phyloP scores from a whole-genome alignment of 2,329 filamentous ascomycete genomes.

The Trichoderma sp. region DNA sequence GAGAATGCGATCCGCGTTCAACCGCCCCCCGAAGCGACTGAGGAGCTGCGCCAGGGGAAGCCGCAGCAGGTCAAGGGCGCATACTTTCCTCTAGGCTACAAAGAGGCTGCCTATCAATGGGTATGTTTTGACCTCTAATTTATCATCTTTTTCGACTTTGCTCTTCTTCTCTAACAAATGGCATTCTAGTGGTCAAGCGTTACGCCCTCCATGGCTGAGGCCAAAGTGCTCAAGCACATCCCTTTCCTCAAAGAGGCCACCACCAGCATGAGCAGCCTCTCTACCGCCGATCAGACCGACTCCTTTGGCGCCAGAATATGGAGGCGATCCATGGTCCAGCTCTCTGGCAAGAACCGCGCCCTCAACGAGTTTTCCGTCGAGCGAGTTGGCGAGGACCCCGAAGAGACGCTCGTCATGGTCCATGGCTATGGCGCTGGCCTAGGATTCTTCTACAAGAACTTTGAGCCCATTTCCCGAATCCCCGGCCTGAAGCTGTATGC shows the following conservation, averaged over 20 bases:
- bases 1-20: slow-evolving; percentile 34
- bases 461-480: slow-evolving; percentile 78
- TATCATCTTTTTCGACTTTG: neutral
- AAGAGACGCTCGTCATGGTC: slow-evolving; percentile 90
- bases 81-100: slow-evolving; percentile 86
- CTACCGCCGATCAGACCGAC: slow-evolving; percentile 58
- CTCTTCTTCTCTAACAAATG: neutral
- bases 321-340: slow-evolving; percentile 79
- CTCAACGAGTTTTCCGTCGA: slow-evolving; percentile 94
- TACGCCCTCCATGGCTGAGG: slow-evolving; percentile 82
- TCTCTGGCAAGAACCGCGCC: slow-evolving; percentile 82
- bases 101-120: slow-evolving; percentile 91
- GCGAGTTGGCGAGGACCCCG: slow-evolving; percentile 72
- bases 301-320: slow-evolving; percentile 82
- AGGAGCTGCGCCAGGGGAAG: slow-evolving; percentile 33
- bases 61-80: slow-evolving; percentile 35
- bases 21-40: slow-evolving; percentile 25
- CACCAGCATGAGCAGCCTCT: slow-evolving; percentile 59
- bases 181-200: slow-evolving; percentile 73
- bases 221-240: slow-evolving; percentile 81
- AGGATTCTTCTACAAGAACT: slow-evolving; percentile 98
- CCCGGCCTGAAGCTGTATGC: slow-evolving; percentile 88
- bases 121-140: slow-evolving; percentile 49
- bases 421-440: slow-evolving; percentile 96
- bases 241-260: slow-evolving; percentile 78